Percentiles rank a stretch among this genome's conserved stretches.
Conservation (phyloP, 1,284 basidiomycete genomes). For the Xerocomus minutiporus region DNA sequence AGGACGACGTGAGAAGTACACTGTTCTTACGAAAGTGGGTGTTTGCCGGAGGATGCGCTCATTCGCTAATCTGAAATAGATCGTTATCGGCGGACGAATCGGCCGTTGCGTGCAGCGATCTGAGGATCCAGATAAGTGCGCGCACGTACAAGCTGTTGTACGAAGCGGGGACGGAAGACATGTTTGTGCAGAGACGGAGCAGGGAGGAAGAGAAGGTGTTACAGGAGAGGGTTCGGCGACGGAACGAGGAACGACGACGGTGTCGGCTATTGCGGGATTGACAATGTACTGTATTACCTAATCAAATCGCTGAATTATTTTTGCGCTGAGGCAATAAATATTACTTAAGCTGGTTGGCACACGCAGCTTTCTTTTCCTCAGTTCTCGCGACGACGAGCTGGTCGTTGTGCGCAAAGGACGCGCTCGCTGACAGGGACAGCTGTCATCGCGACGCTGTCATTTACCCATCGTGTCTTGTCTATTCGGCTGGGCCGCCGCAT, state of each 20-base stretch:
- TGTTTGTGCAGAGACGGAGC: conserved; percentile 38
- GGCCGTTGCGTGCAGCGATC: conserved; percentile 32
- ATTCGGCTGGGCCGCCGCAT: conserved; percentile 22
- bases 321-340: background rate
- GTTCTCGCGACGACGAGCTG: conserved; percentile 7
- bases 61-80: conserved; percentile 32
- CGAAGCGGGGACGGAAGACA: conserved; percentile 59
- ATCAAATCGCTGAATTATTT: background rate
- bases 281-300: conserved; percentile 1
- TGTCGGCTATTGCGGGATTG: conserved; percentile 34
- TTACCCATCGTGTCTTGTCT: background rate
- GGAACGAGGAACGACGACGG: conserved; percentile 51
- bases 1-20: conserved; percentile 38
- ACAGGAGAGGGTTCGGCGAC: conserved; percentile 40
- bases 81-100: conserved; percentile 29
- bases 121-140: conserved; percentile 61
- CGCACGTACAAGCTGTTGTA: conserved; percentile 74
- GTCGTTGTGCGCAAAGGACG: conserved; percentile 2
- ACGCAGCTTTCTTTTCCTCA: conserved; percentile 8
- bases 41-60: background rate
- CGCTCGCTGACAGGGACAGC: background rate
- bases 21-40: conserved; percentile 49
- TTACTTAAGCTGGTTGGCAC: conserved; percentile 30
- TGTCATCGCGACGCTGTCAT: background rate
- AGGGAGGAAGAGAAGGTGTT: conserved; percentile 39